Percentiles rank a stretch among this genome's conserved stretches.
phyloP scores from a whole-genome alignment of 768 basidiomycete species.

The Heimioporus sp. region DNA sequence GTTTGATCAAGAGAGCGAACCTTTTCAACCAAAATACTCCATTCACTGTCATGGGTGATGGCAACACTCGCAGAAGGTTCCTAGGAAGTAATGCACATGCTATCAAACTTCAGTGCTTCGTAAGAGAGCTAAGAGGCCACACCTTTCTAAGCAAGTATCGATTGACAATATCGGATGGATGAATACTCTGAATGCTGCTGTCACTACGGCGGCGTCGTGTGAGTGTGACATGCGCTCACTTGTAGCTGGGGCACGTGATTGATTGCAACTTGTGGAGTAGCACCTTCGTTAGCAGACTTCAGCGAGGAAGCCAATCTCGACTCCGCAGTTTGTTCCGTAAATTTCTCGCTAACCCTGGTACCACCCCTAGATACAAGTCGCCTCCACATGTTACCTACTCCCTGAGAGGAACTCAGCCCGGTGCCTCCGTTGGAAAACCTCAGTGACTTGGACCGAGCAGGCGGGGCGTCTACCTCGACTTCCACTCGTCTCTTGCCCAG shows the following conservation, averaged over 20 bases:
- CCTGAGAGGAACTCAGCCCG: not conserved
- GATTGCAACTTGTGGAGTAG: not conserved
- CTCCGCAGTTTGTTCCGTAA: not conserved
- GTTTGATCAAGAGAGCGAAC: not conserved
- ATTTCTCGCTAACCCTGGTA: not conserved
- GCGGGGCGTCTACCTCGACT: not conserved
- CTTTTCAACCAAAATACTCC: constrained; percentile 10
- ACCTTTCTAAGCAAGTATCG: constrained; percentile 9
- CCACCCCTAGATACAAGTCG: not conserved
- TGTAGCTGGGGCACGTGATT: not conserved
- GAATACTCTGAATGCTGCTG: not conserved
- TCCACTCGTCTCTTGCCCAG: constrained; percentile 4
- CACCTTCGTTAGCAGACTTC: not conserved
- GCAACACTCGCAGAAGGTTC: constrained; percentile 11
- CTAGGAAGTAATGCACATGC: not conserved
- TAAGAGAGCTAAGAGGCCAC: not conserved
- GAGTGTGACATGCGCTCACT: not conserved
- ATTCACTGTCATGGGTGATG: constrained; percentile 13
- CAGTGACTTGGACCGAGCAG: not conserved
- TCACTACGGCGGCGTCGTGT: not conserved
- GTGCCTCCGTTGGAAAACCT: not conserved
- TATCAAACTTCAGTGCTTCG: not conserved
- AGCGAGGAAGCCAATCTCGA: not conserved
- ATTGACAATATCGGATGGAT: constrained; percentile 16
- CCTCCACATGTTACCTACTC: not conserved